Evolutionary conservation across 306 rosid genomes (phyloP).

Genomic region (Cicer arietinum): DNA sequence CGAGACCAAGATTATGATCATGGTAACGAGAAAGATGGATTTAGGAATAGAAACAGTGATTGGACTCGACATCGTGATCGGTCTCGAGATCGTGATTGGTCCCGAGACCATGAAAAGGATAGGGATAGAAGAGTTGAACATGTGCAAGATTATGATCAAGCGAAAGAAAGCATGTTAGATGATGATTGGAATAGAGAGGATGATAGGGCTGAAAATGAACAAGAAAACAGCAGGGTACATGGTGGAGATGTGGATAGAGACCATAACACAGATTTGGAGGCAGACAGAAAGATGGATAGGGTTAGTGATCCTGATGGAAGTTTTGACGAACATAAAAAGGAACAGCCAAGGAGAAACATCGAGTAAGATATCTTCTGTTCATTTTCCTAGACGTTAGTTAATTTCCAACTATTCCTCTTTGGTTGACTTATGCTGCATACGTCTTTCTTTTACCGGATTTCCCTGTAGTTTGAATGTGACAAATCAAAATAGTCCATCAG

Average conservation of each 20-base stretch:
- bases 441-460: conserved; percentile 30
- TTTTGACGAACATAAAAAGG: conserved; percentile 55
- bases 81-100: conserved; percentile 63
- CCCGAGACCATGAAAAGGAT: conserved; percentile 59
- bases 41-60: conserved; percentile 54
- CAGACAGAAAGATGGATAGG: conserved; percentile 58
- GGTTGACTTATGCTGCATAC: conserved; percentile 39
- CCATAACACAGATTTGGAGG: conserved; percentile 45
- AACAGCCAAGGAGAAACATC: conserved; percentile 56
- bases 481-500: conserved; percentile 57
- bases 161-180: conserved; percentile 52
- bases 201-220: conserved; percentile 47
- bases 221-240: conserved; percentile 47
- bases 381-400: conserved; percentile 32
- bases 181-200: conserved; percentile 53
- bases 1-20: conserved; percentile 61
- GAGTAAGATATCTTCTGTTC: conserved; percentile 55
- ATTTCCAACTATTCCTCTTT: conserved; percentile 27
- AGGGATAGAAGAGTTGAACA: conserved; percentile 64
- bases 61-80: conserved; percentile 62
- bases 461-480: conserved; percentile 54
- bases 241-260: conserved; percentile 57
- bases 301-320: conserved; percentile 51
- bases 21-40: conserved; percentile 60
- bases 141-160: conserved; percentile 52